These are phyloP conservation scores for Lactifluus echinatus DNA, from an alignment of 768 basidiomycete genomes.

Conservation along the genomic window DNA sequence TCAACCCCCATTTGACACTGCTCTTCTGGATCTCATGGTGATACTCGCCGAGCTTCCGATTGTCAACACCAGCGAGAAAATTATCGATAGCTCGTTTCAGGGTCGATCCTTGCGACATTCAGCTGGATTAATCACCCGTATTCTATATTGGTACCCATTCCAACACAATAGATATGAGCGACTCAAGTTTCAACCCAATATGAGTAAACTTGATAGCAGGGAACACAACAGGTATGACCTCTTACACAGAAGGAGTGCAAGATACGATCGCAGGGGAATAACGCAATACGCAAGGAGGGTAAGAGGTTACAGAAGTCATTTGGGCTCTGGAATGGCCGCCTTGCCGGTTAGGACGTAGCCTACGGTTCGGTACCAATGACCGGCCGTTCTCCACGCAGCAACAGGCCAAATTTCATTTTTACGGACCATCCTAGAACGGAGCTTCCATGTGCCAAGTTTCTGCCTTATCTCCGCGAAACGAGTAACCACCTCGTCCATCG, in stretches of 20 bases:
- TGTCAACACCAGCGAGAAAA: no score
- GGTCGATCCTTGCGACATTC: background rate
- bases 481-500: conserved; percentile 2
- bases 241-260: background rate
- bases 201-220: background rate
- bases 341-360: conserved; percentile 1
- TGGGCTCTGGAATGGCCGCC: conserved; percentile 12
- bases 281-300: background rate
- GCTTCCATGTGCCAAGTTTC: conserved; percentile 4
- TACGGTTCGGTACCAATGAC: conserved; percentile 3
- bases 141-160: background rate
- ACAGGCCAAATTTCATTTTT: conserved; percentile 9
- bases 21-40: no score
- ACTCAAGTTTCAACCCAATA: background rate
- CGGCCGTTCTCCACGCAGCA: background rate
- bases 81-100: no score
- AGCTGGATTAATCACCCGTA: background rate
- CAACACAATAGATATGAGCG: background rate
- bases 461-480: background rate
- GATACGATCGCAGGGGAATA: background rate
- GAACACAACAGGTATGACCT: background rate
- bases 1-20: no score
- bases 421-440: conserved; percentile 8
- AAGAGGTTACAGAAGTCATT: background rate
- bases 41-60: no score